Evolutionary conservation across 306 rosid genomes (phyloP).

Genomic region (Gillenia trifoliata): DNA sequence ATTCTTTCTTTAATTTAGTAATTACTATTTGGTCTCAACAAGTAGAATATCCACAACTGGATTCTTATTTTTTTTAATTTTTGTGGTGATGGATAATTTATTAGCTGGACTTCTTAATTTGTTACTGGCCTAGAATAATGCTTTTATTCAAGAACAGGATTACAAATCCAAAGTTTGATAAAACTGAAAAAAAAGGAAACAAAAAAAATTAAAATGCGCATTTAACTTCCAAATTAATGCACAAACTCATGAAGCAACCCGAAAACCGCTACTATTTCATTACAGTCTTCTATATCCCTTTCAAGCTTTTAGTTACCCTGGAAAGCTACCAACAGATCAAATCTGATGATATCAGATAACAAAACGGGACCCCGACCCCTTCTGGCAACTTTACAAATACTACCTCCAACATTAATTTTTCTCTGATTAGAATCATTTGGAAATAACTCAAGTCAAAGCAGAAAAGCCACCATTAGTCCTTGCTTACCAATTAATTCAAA

Average conservation of each 20-base stretch:
- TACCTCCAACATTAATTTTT: constrained; percentile 21
- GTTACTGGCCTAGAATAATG: background rate
- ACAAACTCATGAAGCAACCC: constrained; percentile 17
- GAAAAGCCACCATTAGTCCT: constrained; percentile 21
- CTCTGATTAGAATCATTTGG: constrained; percentile 30
- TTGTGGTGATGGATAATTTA: too few relatives aligned
- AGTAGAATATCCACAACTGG: background rate
- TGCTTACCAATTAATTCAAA: constrained; percentile 33
- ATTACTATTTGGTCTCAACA: background rate
- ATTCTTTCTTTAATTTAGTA: background rate
- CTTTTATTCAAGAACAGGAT: background rate
- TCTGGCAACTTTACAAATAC: constrained; percentile 32
- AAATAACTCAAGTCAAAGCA: constrained; percentile 22
- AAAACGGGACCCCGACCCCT: background rate
- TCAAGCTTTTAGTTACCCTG: constrained; percentile 26
- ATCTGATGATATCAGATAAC: constrained; percentile 19
- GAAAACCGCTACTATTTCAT: constrained; percentile 31
- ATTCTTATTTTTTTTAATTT: too few relatives aligned
- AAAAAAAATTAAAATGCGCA: background rate
- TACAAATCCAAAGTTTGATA: background rate
- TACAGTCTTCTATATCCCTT: constrained; percentile 34
- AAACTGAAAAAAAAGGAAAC: background rate
- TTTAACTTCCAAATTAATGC: background rate
- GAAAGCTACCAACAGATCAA: constrained; percentile 24
- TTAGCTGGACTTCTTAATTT: background rate